Conservation (phyloP, 495 filamentous ascomycete species). For the Trichoderma parareesei region DNA sequence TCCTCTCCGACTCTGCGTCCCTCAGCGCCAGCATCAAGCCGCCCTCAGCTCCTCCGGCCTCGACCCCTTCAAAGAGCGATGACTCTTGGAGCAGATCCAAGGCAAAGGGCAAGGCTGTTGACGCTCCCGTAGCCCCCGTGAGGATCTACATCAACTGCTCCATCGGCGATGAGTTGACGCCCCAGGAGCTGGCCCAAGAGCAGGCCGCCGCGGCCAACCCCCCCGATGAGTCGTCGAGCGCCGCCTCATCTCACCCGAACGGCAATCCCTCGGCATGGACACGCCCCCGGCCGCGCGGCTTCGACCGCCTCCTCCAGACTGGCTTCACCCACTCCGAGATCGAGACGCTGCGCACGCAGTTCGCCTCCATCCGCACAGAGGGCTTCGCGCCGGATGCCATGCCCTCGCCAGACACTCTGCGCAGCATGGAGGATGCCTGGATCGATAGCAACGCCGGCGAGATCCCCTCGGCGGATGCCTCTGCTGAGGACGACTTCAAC, state of each 20-base stretch:
- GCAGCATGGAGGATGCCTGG: conserved; percentile 80
- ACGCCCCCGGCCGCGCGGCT: conserved; percentile 67
- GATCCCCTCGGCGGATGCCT: conserved; percentile 24
- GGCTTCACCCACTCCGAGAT: conserved; percentile 80
- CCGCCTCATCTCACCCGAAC: conserved; percentile 14
- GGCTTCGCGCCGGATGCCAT: conserved; percentile 79
- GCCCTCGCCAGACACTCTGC: conserved; percentile 51
- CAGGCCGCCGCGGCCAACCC: conserved; percentile 38
- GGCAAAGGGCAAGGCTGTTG: conserved; percentile 35
- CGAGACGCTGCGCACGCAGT: conserved; percentile 72
- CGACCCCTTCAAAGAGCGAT: conserved; percentile 29
- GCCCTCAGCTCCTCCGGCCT: conserved; percentile 41
- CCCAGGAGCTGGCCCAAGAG: conserved; percentile 62
- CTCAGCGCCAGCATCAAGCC: conserved; percentile 58
- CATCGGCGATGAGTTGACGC: conserved; percentile 64
- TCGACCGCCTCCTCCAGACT: conserved; percentile 72
- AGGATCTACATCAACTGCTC: conserved; percentile 85
- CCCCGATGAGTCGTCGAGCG: conserved; percentile 17
- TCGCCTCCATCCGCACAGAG: conserved; percentile 66
- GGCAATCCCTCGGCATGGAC: conserved; percentile 20
- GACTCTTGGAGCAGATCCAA: conserved; percentile 45
- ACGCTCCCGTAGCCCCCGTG: conserved; percentile 14
- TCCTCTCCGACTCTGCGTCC: conserved; percentile 62
- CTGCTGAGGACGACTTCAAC: conserved; percentile 44
- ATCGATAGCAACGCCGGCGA: conserved; percentile 62